phyloP scores from a whole-genome alignment of 495 filamentous ascomycete genomes.

The Xylona heveae region DNA sequence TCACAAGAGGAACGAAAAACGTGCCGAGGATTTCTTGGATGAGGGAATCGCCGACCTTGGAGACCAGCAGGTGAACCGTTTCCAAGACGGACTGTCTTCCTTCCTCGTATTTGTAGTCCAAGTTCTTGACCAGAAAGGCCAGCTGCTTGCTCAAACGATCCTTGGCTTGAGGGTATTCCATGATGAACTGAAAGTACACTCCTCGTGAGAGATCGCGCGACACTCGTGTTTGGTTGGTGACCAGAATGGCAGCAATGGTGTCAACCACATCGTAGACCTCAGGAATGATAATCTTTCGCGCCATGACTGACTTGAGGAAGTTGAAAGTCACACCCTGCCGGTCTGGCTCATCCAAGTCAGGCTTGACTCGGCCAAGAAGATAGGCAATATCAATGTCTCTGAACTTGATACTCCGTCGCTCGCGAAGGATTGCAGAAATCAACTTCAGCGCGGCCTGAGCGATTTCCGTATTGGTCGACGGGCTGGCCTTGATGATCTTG shows the following conservation, averaged over 20 bases:
- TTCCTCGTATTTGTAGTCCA: slow-evolving; percentile 72
- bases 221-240: slow-evolving; percentile 75
- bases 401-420: slow-evolving; percentile 48
- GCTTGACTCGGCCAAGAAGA: slow-evolving; percentile 59
- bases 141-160: slow-evolving; percentile 75
- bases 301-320: slow-evolving; percentile 70
- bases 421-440: slow-evolving; percentile 63
- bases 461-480: slow-evolving; percentile 57
- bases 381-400: slow-evolving; percentile 29
- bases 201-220: slow-evolving; percentile 73
- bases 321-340: slow-evolving; percentile 83
- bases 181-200: slow-evolving; percentile 80
- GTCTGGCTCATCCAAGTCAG: slow-evolving; percentile 84
- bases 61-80: slow-evolving; percentile 57
- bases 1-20: slow-evolving; percentile 71
- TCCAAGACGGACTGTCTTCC: slow-evolving; percentile 86
- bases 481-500: slow-evolving; percentile 53
- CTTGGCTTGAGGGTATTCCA: slow-evolving; percentile 84
- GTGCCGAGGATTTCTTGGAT: slow-evolving; percentile 60
- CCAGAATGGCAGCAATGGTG: slow-evolving; percentile 76
- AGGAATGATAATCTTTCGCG: slow-evolving; percentile 63
- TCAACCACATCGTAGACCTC: slow-evolving; percentile 84
- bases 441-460: slow-evolving; percentile 75
- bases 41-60: slow-evolving; percentile 59
- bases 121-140: slow-evolving; percentile 68